Evolutionary conservation across 2,329 filamentous ascomycete genomes (phyloP).

Genomic region (Colletotrichum echinochloae): DNA sequence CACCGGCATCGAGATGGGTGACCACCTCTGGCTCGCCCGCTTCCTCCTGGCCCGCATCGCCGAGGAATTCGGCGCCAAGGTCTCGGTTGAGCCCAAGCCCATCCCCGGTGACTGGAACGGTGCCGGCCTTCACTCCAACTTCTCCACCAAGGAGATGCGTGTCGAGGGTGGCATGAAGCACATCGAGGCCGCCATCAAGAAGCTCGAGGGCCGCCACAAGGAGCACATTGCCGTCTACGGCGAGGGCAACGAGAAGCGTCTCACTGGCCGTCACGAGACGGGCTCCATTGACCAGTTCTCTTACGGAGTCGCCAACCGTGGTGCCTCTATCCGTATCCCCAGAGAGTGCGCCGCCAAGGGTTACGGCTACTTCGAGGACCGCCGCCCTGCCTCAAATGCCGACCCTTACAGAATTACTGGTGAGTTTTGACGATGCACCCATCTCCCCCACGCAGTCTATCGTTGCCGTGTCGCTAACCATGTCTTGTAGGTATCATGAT

Average conservation of each 20-base stretch:
- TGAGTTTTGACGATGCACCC: not conserved
- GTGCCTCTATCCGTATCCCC: slow-evolving; percentile 92
- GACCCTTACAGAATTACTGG: slow-evolving; percentile 43
- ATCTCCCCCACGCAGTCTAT: not conserved
- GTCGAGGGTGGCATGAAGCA: slow-evolving; percentile 90
- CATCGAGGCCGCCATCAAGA: slow-evolving; percentile 89
- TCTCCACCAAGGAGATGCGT: slow-evolving; percentile 90
- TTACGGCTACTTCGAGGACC: slow-evolving; percentile 94
- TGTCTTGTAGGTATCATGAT: slow-evolving; percentile 31
- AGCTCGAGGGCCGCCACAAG: slow-evolving; percentile 80
- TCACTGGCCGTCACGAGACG: slow-evolving; percentile 95
- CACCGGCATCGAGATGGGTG: slow-evolving; percentile 89
- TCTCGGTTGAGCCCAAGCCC: slow-evolving; percentile 95
- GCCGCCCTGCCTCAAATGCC: slow-evolving; percentile 78
- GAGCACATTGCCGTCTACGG: slow-evolving; percentile 95
- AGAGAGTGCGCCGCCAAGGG: slow-evolving; percentile 86
- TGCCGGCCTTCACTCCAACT: slow-evolving; percentile 93
- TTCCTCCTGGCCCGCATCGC: slow-evolving; percentile 90
- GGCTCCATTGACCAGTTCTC: slow-evolving; percentile 93
- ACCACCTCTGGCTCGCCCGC: slow-evolving; percentile 90
- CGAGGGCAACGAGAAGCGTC: slow-evolving; percentile 93
- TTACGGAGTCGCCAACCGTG: slow-evolving; percentile 96
- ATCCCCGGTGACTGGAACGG: slow-evolving; percentile 92
- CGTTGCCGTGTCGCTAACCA: slow-evolving; percentile 4
- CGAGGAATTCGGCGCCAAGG: slow-evolving; percentile 96